Base-by-base conservation (phyloP, 2,329 filamentous ascomycete genomes). In the Myriosclerotinia scirpicola region DNA sequence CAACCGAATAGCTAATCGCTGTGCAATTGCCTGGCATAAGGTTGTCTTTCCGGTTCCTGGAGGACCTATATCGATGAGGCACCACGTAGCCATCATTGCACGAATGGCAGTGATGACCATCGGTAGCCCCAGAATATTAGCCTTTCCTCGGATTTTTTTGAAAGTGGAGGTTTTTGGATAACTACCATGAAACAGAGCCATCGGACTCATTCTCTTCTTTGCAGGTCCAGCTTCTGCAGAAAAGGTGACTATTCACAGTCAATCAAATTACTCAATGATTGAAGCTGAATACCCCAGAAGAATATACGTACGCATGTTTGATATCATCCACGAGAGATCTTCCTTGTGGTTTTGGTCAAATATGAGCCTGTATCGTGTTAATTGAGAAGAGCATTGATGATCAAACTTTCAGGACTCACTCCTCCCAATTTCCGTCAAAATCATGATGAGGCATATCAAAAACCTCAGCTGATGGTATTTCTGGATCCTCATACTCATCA, bases 41-140 rank as follows among this genome's bases (percentile, higher is more conserved):
- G 96, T 94, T 14, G 92, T 96, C 80, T 96, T 96, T 73, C 93
- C 93, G 0, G 92, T 96, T 69, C 92, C 92, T 0, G 92, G 92
- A 0, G 62, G 62, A 38, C 62, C 62, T 64, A 48, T 14, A 40
- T 54, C 26, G 3, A 46, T 17, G 30, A 48, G 44, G 44, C 20
- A 38, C 14, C 20, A 50, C 12, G 12, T 60, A 50, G 14, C 56
- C 42, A 60, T 36, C 56, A 50, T 50, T 60, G 44, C 56, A 46
- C 14, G 17, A 36, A 36, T 22, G 34, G 44, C 44, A 50, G 50
- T 38, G 56, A 48, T 38, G 44, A 30, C 4, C 34, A 38, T 50
- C 38, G 56, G 12, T 38, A 48, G n/a, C 44, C 44, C 42, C 58
- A 38, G 17, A 15, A 60, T 38, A 20, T 60, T 26, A 60, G 44